Percentiles rank a stretch among this genome's conserved stretches.
Conservation (phyloP, 148 eudicot genomes). For the Rhododendron simsii region DNA sequence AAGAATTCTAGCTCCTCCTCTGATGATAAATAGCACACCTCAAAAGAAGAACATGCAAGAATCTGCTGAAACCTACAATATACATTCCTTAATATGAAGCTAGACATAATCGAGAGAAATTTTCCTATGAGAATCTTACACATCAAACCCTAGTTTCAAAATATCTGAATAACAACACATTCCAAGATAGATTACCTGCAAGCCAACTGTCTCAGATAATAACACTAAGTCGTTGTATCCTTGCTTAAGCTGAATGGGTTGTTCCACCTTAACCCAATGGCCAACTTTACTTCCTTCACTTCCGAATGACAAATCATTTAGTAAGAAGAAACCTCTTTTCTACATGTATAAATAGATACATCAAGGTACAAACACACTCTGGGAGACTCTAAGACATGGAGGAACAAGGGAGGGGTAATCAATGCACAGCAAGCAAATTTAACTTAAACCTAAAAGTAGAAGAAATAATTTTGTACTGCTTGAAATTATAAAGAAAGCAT, state of each 20-base stretch:
- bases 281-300: constrained; percentile 76
- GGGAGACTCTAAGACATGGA: not conserved
- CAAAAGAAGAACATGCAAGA: not conserved
- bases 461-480: not conserved
- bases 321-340: not conserved
- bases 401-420: not conserved
- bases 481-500: not conserved
- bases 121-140: not conserved
- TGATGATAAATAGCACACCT: not conserved
- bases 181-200: constrained; percentile 57
- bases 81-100: not conserved
- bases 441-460: not conserved
- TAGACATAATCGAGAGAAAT: not conserved
- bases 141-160: not conserved
- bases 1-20: not conserved
- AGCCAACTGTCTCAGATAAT: constrained; percentile 81
- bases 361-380: not conserved
- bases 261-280: constrained; percentile 67
- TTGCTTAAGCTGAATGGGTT: constrained; percentile 59
- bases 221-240: constrained; percentile 75
- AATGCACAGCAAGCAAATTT: not conserved
- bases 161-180: not conserved
- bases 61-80: not conserved
- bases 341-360: not conserved
- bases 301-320: constrained; percentile 12